Base-by-base conservation (phyloP, 2,329 filamentous ascomycete species). In the Samsoniella hepiali region DNA sequence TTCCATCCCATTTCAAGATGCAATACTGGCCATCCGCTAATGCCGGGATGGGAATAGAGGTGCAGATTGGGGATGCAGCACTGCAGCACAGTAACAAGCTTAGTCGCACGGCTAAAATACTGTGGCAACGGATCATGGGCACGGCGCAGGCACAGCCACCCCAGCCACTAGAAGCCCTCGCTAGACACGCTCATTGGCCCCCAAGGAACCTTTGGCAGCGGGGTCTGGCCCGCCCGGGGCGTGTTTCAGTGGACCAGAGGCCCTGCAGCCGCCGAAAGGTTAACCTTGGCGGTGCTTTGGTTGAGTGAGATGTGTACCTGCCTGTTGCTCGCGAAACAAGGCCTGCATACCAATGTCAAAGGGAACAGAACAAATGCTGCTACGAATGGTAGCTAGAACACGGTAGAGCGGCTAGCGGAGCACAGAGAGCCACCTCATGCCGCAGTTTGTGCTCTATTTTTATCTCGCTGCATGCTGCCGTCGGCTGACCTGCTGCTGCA, bases 211-310 rank as follows among this genome's bases (percentile, higher is more conserved):
- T 17, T 8, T 44, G 38, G 44, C 38, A 42, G 54, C 38, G 54
- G 54, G 38, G 38, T 9, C 27, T 44, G 15, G 17, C 17, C 22
- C n/a, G 32, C 15, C 32, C 17, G 50, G 31, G 32, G 32, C 32
- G 27, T 44, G 54, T 57, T 57, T 57, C 54, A 57, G 54, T 57
- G 54, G 54, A 44, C 27, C 53, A 15, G n/a, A 13, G 34, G 4
- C 51, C 17, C 15, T 51, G 38, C 13, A 15, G 13, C 38, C 38
- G 13, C 38, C 15, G 13, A 40, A 13, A 38, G 34, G 34, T 11
- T 10, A 38, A 22, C 22, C 22, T 22, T 22, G 22, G 22, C 22
- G 22, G 22, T 22, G 22, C 22, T 22, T 22, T 22, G 22, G 22
- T 22, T 22, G 22, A 22, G 22, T 22, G 34, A 38, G 7, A 38